A percentile compares a stretch with the other conserved stretches of the same genome.
Evolutionary conservation across 164 flowering plant species (phyloP).

Genomic region (Tetrastigma voinierianum): DNA sequence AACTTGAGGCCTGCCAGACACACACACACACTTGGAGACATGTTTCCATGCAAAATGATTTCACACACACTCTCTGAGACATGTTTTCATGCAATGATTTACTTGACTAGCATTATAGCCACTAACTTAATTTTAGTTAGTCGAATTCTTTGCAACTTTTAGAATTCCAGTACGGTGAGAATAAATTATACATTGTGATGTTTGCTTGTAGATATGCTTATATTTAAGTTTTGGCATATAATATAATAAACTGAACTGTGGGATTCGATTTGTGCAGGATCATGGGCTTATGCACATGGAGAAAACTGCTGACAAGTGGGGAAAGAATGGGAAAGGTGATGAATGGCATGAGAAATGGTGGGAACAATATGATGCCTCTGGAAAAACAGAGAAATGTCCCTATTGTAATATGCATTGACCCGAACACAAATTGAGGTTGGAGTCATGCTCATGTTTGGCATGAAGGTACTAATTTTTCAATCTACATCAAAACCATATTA

Average conservation of each 20-base stretch:
- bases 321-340: constrained; percentile 59
- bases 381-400: constrained; percentile 90
- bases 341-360: constrained; percentile 91
- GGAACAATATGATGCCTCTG: constrained; percentile 82
- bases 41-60: no score
- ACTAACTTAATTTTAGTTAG: no score
- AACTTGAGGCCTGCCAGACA: no score
- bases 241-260: neutral
- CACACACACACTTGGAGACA: no score
- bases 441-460: constrained; percentile 99
- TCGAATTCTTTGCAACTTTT: neutral
- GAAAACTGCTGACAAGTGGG: constrained; percentile 89
- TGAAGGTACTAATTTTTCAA: constrained; percentile 61
- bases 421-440: constrained; percentile 73
- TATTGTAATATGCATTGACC: constrained; percentile 94
- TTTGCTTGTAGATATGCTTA: neutral
- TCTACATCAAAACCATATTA: neutral
- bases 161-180: neutral
- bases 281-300: constrained; percentile 62
- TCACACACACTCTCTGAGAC: no score
- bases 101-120: no score
- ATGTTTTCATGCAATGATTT: no score
- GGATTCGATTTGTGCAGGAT: constrained; percentile 38
- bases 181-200: neutral
- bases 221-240: neutral